phyloP scores from a whole-genome alignment of 306 rosid genomes.

The Fragaria nilgerrensis region DNA sequence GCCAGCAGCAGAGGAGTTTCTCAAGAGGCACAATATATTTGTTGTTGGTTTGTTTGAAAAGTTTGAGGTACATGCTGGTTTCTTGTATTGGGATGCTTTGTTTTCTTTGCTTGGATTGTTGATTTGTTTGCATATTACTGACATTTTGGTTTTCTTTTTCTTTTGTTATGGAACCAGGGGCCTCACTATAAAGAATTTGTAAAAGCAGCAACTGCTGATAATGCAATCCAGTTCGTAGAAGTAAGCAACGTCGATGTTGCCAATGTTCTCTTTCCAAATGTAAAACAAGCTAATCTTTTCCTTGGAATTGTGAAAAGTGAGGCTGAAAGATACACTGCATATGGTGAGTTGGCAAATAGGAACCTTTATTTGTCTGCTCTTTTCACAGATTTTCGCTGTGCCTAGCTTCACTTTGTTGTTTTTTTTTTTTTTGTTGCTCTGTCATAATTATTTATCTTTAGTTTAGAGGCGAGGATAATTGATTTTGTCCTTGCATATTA shows the following conservation, averaged over 20 bases:
- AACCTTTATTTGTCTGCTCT: not conserved
- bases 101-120: not conserved
- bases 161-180: conserved; percentile 50
- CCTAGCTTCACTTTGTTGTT: not conserved
- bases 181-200: conserved; percentile 64
- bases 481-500: not conserved
- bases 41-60: conserved; percentile 64
- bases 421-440: not conserved
- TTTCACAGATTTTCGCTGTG: not conserved
- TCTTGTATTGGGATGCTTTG: not conserved
- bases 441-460: not conserved
- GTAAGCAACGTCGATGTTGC: conserved; percentile 60
- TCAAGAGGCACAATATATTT: conserved; percentile 56
- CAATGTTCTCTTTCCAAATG: conserved; percentile 59
- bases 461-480: conserved; percentile 1
- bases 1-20: conserved; percentile 56
- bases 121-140: not conserved
- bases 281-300: conserved; percentile 40
- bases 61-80: conserved; percentile 50
- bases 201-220: conserved; percentile 68
- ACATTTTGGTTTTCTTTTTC: not conserved
- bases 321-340: conserved; percentile 74
- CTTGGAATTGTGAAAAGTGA: conserved; percentile 81
- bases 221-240: conserved; percentile 78
- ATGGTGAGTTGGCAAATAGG: conserved; percentile 56